These are phyloP conservation scores for Raffaelea ambrosiae DNA, from an alignment of 2,329 filamentous ascomycete species.

Conservation along the genomic window DNA sequence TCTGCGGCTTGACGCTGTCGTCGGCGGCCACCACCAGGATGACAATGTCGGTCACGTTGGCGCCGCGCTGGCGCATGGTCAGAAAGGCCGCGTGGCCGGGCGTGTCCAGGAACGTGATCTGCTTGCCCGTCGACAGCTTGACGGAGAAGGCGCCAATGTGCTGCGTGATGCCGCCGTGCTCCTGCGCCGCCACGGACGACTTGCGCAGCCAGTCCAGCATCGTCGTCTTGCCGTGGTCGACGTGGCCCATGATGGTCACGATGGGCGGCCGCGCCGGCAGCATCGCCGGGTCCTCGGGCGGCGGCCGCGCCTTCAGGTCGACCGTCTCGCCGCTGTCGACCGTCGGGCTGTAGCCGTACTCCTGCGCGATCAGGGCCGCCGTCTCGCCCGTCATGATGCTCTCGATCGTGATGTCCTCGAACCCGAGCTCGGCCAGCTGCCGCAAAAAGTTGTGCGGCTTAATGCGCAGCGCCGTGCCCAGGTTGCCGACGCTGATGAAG, in stretches of 20 bases:
- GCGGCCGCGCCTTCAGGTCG: constrained; percentile 65
- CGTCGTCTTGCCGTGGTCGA: constrained; percentile 97
- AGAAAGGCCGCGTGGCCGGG: constrained; percentile 94
- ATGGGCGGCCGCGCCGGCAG: constrained; percentile 78
- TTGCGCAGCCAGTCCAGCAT: constrained; percentile 89
- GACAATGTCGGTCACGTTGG: constrained; percentile 93
- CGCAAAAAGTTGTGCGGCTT: constrained; percentile 61
- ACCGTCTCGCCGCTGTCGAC: constrained; percentile 56
- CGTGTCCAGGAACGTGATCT: constrained; percentile 94
- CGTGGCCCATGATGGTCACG: constrained; percentile 98
- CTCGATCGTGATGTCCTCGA: constrained; percentile 73
- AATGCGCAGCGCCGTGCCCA: constrained; percentile 68
- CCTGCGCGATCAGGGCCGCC: constrained; percentile 79
- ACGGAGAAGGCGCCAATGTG: constrained; percentile 98
- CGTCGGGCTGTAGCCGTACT: constrained; percentile 85
- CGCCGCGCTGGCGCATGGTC: constrained; percentile 90
- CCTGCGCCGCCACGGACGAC: constrained; percentile 80
- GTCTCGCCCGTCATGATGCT: constrained; percentile 88
- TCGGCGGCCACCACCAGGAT: constrained; percentile 93
- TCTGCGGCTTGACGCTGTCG: constrained; percentile 96
- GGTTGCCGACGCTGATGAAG: constrained; percentile 79
- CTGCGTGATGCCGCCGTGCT: constrained; percentile 96
- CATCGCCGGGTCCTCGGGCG: constrained; percentile 55
- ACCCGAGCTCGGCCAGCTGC: constrained; percentile 78
- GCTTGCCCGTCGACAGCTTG: constrained; percentile 72